phyloP scores from a whole-genome alignment of 306 rosid species.

The Prunus mira region DNA sequence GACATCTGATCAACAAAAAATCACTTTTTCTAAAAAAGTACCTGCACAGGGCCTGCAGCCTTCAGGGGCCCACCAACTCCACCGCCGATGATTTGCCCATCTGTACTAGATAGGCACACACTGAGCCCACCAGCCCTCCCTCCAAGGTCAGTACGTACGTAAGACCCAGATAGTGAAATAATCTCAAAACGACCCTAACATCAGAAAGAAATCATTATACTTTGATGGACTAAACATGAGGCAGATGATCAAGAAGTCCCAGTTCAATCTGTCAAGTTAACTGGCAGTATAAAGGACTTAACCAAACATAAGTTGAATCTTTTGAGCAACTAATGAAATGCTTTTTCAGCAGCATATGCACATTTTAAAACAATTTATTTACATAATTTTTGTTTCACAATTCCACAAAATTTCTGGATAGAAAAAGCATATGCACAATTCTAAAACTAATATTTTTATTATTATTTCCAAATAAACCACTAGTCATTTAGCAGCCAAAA shows the following conservation, averaged over 20 bases:
- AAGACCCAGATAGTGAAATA: slow-evolving; percentile 86
- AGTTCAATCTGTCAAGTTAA: background rate
- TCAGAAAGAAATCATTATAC: slow-evolving; percentile 22
- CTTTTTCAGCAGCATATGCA: background rate
- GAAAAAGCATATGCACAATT: background rate
- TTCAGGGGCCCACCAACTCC: slow-evolving; percentile 91
- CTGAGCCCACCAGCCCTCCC: slow-evolving; percentile 83
- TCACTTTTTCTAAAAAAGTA: slow-evolving; percentile 19
- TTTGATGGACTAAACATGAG: slow-evolving; percentile 11
- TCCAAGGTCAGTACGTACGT: slow-evolving; percentile 69
- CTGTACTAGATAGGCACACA: slow-evolving; percentile 70
- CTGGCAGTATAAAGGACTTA: background rate
- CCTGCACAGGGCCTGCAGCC: slow-evolving; percentile 99
- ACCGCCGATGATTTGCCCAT: slow-evolving; percentile 95
- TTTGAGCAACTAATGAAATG: background rate
- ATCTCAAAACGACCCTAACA: slow-evolving; percentile 89
- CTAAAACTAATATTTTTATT: background rate
- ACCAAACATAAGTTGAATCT: background rate
- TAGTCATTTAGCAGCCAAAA: background rate
- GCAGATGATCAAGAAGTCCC: slow-evolving; percentile 12
- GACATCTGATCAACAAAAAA: background rate
- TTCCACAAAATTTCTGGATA: background rate
- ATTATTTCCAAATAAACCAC: background rate
- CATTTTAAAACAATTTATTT: background rate
- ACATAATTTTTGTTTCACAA: background rate